Evolutionary conservation across 164 flowering plant species (phyloP).

Genomic region (Chimonanthus praecox): DNA sequence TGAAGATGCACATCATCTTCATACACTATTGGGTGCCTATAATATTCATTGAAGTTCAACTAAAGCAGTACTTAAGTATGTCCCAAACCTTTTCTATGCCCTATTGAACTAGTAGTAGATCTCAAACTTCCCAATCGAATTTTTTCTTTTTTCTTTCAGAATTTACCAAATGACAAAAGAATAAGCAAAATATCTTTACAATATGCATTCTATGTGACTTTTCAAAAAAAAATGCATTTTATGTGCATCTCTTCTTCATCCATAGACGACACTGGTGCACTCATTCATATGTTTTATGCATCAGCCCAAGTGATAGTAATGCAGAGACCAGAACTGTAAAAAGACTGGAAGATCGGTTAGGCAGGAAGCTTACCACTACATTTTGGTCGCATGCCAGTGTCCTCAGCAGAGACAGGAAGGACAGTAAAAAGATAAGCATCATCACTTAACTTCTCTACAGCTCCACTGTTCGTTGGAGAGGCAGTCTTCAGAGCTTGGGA

Average conservation of each 20-base stretch:
- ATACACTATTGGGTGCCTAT: background rate
- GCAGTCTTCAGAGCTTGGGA: constrained; percentile 27
- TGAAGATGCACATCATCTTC: too few species aligned
- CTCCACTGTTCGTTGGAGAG: constrained; percentile 16
- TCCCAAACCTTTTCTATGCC: too few species aligned
- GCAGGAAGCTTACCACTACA: constrained; percentile 37
- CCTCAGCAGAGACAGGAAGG: constrained; percentile 88
- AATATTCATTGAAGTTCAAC: background rate
- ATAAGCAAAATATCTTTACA: background rate
- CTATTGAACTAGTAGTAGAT: background rate
- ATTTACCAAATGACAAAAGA: background rate
- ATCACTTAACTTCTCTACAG: constrained; percentile 26
- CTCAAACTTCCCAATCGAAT: too few species aligned
- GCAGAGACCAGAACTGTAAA: background rate
- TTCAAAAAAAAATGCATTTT: background rate
- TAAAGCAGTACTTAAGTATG: background rate
- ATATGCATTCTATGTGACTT: background rate
- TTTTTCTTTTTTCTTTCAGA: background rate
- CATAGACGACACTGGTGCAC: background rate
- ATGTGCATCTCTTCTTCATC: background rate
- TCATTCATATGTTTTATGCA: background rate
- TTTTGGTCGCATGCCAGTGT: constrained; percentile 59
- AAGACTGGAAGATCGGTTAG: background rate
- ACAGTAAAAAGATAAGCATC: constrained; percentile 42
- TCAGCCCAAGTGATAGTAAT: background rate